These are phyloP conservation scores for Phytophthora melonis DNA, from an alignment of 352 stramenopile genomes.

Conservation along the genomic window DNA sequence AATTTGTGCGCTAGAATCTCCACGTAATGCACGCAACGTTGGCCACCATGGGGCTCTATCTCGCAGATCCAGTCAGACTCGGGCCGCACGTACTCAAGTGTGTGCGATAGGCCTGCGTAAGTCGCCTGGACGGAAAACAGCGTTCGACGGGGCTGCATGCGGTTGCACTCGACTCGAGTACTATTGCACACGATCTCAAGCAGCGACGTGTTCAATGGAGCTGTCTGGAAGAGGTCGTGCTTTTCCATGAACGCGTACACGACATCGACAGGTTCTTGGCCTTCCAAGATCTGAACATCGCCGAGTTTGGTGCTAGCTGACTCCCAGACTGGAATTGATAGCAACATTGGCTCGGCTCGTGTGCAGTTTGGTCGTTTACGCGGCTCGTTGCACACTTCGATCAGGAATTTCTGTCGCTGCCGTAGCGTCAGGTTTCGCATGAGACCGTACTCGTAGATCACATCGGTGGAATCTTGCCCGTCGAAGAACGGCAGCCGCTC, in stretches of 20 bases:
- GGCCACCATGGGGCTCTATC: conserved; percentile 49
- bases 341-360: conserved; percentile 75
- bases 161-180: conserved; percentile 68
- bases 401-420: conserved; percentile 72
- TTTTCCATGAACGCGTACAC: conserved; percentile 91
- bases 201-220: conserved; percentile 78
- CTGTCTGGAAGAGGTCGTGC: conserved; percentile 86
- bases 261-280: conserved; percentile 81
- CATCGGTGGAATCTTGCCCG: conserved; percentile 74
- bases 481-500: conserved; percentile 80
- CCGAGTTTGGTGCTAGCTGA: conserved; percentile 73
- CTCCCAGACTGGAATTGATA: conserved; percentile 83
- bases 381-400: conserved; percentile 76
- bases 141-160: conserved; percentile 64
- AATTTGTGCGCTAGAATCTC: conserved; percentile 71
- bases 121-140: conserved; percentile 85
- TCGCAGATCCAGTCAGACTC: conserved; percentile 84
- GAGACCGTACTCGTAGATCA: conserved; percentile 80
- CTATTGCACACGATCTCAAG: conserved; percentile 77
- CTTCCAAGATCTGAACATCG: conserved; percentile 78
- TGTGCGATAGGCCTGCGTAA: conserved; percentile 73
- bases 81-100: conserved; percentile 79
- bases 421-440: conserved; percentile 76
- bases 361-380: conserved; percentile 77
- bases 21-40: conserved; percentile 81